Conservation (phyloP, 1,284 basidiomycete genomes). For the Moesziomyces sp. region DNA sequence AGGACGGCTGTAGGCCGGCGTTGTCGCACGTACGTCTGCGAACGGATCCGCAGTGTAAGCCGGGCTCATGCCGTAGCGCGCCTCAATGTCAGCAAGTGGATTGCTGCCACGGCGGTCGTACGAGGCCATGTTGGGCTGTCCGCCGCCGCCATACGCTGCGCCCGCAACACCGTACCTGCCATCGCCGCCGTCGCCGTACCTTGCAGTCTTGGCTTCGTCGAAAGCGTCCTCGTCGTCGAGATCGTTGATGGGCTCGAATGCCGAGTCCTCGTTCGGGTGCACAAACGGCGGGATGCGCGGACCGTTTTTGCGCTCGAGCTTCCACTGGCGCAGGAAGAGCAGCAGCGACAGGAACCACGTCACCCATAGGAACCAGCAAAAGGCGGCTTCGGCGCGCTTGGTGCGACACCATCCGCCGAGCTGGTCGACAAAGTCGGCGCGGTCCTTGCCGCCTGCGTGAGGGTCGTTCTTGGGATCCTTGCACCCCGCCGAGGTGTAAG, state of each 20-base stretch:
- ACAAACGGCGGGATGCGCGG: slow-evolving; percentile 62
- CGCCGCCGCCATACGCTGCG: not conserved
- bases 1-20: slow-evolving; percentile 27
- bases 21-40: slow-evolving; percentile 23
- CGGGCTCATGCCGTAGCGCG: slow-evolving; percentile 48
- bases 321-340: slow-evolving; percentile 60
- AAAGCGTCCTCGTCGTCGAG: slow-evolving; percentile 43
- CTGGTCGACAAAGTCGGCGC: slow-evolving; percentile 43
- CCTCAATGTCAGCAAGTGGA: slow-evolving; percentile 52
- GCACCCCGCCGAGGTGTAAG: slow-evolving; percentile 56
- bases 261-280: slow-evolving; percentile 57
- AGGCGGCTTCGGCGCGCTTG: slow-evolving; percentile 60
- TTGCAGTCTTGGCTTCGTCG: slow-evolving; percentile 30
- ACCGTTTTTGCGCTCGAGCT: slow-evolving; percentile 59
- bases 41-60: slow-evolving; percentile 32
- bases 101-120: slow-evolving; percentile 43
- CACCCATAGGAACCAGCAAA: slow-evolving; percentile 58
- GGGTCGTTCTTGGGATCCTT: slow-evolving; percentile 56
- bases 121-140: slow-evolving; percentile 19
- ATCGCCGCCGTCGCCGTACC: slow-evolving; percentile 48
- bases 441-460: slow-evolving; percentile 50
- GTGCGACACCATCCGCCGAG: slow-evolving; percentile 57
- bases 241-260: slow-evolving; percentile 59
- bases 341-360: slow-evolving; percentile 49
- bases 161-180: slow-evolving; percentile 24